Percentiles rank a stretch among this genome's conserved stretches.
Evolutionary conservation across 768 basidiomycete species (phyloP).

Genomic region (Russula sp.): DNA sequence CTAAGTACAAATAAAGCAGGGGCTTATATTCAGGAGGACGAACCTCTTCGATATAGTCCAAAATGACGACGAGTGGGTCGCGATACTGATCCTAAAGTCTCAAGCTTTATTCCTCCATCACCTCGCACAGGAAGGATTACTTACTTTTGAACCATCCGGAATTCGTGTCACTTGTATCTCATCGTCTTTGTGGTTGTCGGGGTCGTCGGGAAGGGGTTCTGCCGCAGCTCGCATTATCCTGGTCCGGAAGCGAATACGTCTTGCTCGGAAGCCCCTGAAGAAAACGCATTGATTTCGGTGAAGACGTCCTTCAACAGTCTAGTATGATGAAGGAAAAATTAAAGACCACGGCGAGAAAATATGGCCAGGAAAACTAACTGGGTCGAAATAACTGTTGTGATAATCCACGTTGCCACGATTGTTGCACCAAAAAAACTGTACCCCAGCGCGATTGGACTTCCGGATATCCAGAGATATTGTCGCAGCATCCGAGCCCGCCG

Average conservation of each 20-base stretch:
- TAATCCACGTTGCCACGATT: not conserved
- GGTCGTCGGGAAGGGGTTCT: constrained; percentile 3
- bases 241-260: not conserved
- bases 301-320: not conserved
- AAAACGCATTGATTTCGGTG: constrained; percentile 16
- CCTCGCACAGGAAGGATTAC: too few species aligned
- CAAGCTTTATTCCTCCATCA: too few species aligned
- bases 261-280: constrained; percentile 17
- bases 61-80: not conserved
- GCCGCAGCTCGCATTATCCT: not conserved
- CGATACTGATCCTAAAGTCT: not conserved
- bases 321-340: not conserved
- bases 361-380: not conserved
- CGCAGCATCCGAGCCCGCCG: not conserved
- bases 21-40: too few species aligned
- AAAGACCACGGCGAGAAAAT: not conserved
- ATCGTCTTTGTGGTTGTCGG: not conserved
- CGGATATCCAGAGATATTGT: not conserved
- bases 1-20: too few species aligned
- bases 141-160: too few species aligned
- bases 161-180: not conserved
- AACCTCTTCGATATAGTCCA: too few species aligned
- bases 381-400: not conserved
- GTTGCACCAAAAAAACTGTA: not conserved
- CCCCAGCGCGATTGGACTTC: not conserved